Evolutionary conservation across 257 asterid genomes (phyloP), one percentile per base, ranked within the genome.

Genomic region (Nicotiana benthamiana): DNA sequence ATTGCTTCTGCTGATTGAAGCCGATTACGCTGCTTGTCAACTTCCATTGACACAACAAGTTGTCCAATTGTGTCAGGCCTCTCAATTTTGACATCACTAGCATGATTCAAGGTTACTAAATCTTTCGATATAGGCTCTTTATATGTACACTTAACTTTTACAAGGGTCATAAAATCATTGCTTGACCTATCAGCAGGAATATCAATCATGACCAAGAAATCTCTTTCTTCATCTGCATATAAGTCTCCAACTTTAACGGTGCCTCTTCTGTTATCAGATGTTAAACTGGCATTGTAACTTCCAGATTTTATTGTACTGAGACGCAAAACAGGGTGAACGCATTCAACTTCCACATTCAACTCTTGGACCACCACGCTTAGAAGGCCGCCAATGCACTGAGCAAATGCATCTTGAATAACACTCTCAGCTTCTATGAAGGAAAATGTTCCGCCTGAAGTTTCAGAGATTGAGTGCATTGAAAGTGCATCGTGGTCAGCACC

Each of bases 381-480:
- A 48, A 95, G 90, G 12, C 99, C 99, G 0, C 99, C 99, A 22
- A 95, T 93, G 89, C 99, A 95, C 84, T 95, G 99, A 2, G 99
- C 99, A 72, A 95, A 95, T 20, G 99, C 97, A n/a, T 95, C 99
- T 85, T 95, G 99, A 80, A 95, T 91, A 79, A 90, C 93, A 7
- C 59, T 81, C 78, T 96, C 98, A 0, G 91, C 84, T 87, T 96
- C 99, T 18, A 96, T 92, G 64, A 96, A 96, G 6, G 99, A 96
- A 86, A 96, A 96, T 0, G 99, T 96, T 34, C 99, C 99, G 3
- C 99, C 98, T 0, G 99, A 93, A 62, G 76, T 64, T 82, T 96
- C 97, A 0, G 99, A 88, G 72, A 96, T 90, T 0, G 83, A 86
- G 84, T 96, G 99, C 99, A 96, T 96, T 0, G 89, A 76, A 3